These are phyloP conservation scores for Kitagawia praeruptora DNA, from an alignment of 129 eudicot genomes.

Conservation along the genomic window DNA sequence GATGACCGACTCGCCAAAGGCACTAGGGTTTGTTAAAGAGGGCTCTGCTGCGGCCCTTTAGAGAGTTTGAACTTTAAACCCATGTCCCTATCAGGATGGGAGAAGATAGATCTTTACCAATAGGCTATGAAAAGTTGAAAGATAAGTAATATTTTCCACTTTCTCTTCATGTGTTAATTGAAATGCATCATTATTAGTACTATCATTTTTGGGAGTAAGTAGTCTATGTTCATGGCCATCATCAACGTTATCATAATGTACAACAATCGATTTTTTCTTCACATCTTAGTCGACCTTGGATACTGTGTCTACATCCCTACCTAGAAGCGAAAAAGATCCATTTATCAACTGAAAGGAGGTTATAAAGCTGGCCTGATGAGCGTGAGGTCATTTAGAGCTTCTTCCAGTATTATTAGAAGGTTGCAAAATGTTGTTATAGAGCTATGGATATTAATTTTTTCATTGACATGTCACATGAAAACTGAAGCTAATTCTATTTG, in stretches of 20 bases:
- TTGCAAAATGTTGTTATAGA: slow-evolving; percentile 15
- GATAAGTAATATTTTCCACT: background rate
- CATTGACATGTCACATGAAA: no score
- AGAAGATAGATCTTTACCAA: background rate
- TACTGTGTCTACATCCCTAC: slow-evolving; percentile 11
- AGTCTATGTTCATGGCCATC: background rate
- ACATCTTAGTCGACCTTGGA: background rate
- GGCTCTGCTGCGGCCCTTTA: background rate
- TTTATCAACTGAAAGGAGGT: slow-evolving; percentile 17
- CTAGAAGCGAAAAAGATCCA: slow-evolving; percentile 32
- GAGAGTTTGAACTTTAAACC: background rate
- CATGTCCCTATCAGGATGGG: background rate
- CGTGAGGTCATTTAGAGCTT: slow-evolving; percentile 20
- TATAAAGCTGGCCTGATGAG: background rate
- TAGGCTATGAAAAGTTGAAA: no score
- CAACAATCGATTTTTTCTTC: background rate
- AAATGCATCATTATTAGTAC: background rate
- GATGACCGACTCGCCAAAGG: slow-evolving; percentile 14
- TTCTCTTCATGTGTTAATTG: background rate
- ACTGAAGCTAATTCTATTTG: no score
- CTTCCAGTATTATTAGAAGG: slow-evolving; percentile 38
- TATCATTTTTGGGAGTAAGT: background rate
- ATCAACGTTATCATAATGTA: background rate
- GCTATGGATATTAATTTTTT: no score
- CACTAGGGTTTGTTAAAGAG: background rate